Conservation (phyloP, 768 basidiomycete species). For the Serpula lacrymans region DNA sequence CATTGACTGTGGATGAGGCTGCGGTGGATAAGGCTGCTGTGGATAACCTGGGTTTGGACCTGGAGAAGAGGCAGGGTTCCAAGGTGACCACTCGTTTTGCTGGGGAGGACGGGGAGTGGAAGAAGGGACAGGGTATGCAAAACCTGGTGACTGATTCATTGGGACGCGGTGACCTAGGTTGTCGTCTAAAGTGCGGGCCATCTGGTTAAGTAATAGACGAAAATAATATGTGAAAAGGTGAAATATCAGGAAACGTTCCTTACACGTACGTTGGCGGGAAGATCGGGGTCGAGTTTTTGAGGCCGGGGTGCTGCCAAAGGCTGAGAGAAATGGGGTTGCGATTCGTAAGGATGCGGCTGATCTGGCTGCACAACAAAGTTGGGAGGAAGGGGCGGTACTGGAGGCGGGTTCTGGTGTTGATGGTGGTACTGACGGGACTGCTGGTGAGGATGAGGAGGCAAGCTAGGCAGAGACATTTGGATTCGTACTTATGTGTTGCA, state of each 20-base stretch:
- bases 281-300: slow-evolving; percentile 54
- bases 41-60: slow-evolving; percentile 17
- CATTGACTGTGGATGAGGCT: slow-evolving; percentile 13
- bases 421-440: slow-evolving; percentile 11
- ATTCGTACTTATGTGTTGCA: no score
- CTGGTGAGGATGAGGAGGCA: slow-evolving; percentile 29
- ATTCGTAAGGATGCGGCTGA: slow-evolving; percentile 20
- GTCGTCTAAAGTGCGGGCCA: slow-evolving; percentile 61
- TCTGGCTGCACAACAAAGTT: slow-evolving; percentile 26
- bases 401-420: slow-evolving; percentile 32
- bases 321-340: slow-evolving; percentile 49
- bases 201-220: slow-evolving; percentile 39
- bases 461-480: no score
- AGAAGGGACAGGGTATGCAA: slow-evolving; percentile 17
- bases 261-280: slow-evolving; percentile 60
- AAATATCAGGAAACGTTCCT: slow-evolving; percentile 5
- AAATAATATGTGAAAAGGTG: slow-evolving; percentile 10
- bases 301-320: slow-evolving; percentile 66
- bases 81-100: slow-evolving; percentile 20
- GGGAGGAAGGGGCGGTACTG: slow-evolving; percentile 49
- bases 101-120: slow-evolving; percentile 23
- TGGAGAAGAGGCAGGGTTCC: slow-evolving; percentile 13
- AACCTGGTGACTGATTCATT: slow-evolving; percentile 16
- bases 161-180: slow-evolving; percentile 28
- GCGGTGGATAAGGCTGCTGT: slow-evolving; percentile 19